A percentile compares a stretch with the other conserved stretches of the same genome.
These are phyloP conservation scores for Nitzschia palea DNA, from an alignment of 108 stramenopile genomes.

Conservation along the genomic window DNA sequence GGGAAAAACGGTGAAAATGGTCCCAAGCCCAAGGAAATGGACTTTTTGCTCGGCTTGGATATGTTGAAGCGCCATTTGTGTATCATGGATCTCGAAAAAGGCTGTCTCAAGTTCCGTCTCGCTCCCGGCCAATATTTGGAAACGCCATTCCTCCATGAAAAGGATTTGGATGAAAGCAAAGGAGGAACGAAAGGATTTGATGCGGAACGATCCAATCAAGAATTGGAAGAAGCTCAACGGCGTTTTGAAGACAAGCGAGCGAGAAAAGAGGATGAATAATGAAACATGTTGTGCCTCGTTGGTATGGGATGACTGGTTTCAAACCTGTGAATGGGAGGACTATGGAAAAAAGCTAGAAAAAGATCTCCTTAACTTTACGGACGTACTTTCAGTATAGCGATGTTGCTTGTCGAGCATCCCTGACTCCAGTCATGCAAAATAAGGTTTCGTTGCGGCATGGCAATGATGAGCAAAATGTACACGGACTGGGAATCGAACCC, in stretches of 20 bases:
- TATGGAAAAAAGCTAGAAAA: not conserved
- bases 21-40: slow-evolving; percentile 82
- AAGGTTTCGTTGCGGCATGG: no score
- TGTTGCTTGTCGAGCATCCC: no score
- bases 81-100: slow-evolving; percentile 81
- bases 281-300: not conserved
- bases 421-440: no score
- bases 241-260: slow-evolving; percentile 19
- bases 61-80: slow-evolving; percentile 94
- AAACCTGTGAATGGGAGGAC: not conserved
- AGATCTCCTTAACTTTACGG: no score
- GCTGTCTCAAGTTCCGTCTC: slow-evolving; percentile 58
- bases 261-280: slow-evolving; percentile 9
- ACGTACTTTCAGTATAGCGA: no score
- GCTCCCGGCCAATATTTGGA: slow-evolving; percentile 36
- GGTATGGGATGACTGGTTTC: no score
- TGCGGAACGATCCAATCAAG: slow-evolving; percentile 61
- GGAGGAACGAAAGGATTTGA: slow-evolving; percentile 85
- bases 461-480: slow-evolving; percentile 51
- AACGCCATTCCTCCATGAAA: slow-evolving; percentile 85
- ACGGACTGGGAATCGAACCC: slow-evolving; percentile 77
- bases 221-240: slow-evolving; percentile 29
- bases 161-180: slow-evolving; percentile 75
- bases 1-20: slow-evolving; percentile 5
- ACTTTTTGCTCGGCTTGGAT: slow-evolving; percentile 95